phyloP scores from a whole-genome alignment of 2,329 filamentous ascomycete species.

The Diaporthe citri region DNA sequence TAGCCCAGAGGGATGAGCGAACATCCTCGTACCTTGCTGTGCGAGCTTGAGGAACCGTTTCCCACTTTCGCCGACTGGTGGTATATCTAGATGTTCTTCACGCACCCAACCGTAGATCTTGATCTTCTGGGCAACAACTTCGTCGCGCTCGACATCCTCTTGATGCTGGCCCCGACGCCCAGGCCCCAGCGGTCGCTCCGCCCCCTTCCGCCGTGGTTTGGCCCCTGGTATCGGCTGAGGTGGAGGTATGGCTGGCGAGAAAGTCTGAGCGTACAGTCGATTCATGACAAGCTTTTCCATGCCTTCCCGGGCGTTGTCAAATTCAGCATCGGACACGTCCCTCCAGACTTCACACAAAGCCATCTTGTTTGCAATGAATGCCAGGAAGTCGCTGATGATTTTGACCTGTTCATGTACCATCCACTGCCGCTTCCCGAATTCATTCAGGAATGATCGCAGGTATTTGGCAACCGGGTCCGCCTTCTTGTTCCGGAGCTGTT shows the following conservation, averaged over 20 bases:
- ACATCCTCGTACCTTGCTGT: constrained; percentile 75
- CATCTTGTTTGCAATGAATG: constrained; percentile 99
- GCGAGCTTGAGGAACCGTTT: constrained; percentile 89
- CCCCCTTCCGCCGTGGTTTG: constrained; percentile 76
- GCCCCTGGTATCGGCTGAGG: constrained; percentile 79
- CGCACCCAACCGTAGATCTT: constrained; percentile 95
- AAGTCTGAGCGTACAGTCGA: constrained; percentile 92
- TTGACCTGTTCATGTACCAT: constrained; percentile 99
- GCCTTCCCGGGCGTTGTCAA: constrained; percentile 96
- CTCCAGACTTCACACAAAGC: constrained; percentile 96
- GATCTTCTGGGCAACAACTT: constrained; percentile 96
- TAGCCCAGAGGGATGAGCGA: constrained; percentile 49
- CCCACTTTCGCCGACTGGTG: constrained; percentile 85
- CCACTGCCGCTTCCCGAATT: constrained; percentile 98
- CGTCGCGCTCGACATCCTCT: constrained; percentile 96
- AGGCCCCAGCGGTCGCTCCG: constrained; percentile 78
- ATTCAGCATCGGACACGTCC: constrained; percentile 94
- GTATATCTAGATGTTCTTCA: constrained; percentile 94
- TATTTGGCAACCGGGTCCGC: constrained; percentile 98
- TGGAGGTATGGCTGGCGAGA: constrained; percentile 91
- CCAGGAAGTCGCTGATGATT: constrained; percentile 95
- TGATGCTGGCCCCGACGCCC: constrained; percentile 96
- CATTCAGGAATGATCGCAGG: constrained; percentile 90
- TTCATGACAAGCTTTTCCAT: constrained; percentile 99
- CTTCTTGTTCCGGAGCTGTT: constrained; percentile 94